These are phyloP conservation scores for Diplodia intermedia DNA, from an alignment of 2,329 filamentous ascomycete genomes.

Conservation along the genomic window DNA sequence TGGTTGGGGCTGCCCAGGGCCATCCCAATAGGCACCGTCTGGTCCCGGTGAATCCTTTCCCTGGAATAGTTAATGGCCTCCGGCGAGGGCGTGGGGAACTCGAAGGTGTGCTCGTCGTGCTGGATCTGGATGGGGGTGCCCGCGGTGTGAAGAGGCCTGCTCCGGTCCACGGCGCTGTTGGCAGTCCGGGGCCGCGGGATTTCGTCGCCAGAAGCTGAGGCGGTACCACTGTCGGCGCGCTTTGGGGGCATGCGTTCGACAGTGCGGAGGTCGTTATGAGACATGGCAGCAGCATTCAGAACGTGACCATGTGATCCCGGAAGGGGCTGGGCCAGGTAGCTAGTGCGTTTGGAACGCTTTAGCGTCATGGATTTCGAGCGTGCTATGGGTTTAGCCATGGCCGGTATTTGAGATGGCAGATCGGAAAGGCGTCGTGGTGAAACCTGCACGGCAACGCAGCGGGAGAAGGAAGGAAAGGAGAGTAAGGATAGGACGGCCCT, in stretches of 20 bases:
- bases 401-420: conserved; percentile 37
- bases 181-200: conserved; percentile 46
- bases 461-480: conserved; percentile 37
- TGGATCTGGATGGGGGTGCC: conserved; percentile 38
- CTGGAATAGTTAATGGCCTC: conserved; percentile 44
- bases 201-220: conserved; percentile 47
- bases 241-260: conserved; percentile 17
- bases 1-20: conserved; percentile 49
- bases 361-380: conserved; percentile 44
- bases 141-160: conserved; percentile 47
- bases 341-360: conserved; percentile 31
- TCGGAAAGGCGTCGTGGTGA: conserved; percentile 42
- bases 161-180: conserved; percentile 44
- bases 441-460: conserved; percentile 34
- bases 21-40: conserved; percentile 46
- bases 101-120: conserved; percentile 39
- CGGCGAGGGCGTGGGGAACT: conserved; percentile 41
- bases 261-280: conserved; percentile 14
- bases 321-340: conserved; percentile 12
- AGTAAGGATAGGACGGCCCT: conserved; percentile 51
- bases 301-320: conserved; percentile 12
- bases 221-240: conserved; percentile 37
- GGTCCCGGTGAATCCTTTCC: conserved; percentile 39
- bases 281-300: conserved; percentile 7
- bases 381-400: conserved; percentile 48